Base-by-base conservation (phyloP, 108 stramenopile species). In the Conticribra weissflogii region DNA sequence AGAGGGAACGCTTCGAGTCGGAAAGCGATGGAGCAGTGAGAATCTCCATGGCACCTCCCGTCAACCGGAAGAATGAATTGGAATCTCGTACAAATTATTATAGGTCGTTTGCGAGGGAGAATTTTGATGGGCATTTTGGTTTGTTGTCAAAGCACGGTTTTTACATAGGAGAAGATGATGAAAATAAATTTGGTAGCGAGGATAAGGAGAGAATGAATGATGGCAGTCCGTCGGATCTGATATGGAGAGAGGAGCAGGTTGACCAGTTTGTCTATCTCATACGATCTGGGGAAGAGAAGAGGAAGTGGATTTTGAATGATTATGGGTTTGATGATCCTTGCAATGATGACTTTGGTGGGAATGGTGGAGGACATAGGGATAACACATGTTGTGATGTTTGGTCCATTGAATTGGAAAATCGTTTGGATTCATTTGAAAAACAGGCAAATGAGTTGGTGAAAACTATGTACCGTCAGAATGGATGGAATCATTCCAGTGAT, bases 301-400 rank as follows among this genome's bases (percentile, higher is more conserved):
- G 93, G 18, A 68, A 75, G 33, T 95, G 86, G 85, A 63, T 95
- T 33, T 48, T 95, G 45, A 70, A 81, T 18, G 93, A 95, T 59
- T 92, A 92, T 82, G 79, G 84, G 63, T 95, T 92, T 74, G 60
- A 80, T 21, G 93, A 95, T 81, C 87, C 89, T 5, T 88, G 67
- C 56, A 60, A 54, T 19, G 22, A 31, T 55, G 25, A 57, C 12
- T 59, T 72, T 22, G 80, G 85, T 49, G 21, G 44, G 12, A 67
- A 81, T 17, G 33, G 32, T 15, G 45, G 18, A 2, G 48, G 31
- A 18, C 48, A 29, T 22, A 28, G 21, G 25, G 29, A 31, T 14
- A 28, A 62, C 9, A 34, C n/a, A n/a, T n/a, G n/a, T n/a, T n/a
- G 62, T n/a, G 28, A 36, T 50, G 49, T 36, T 28, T 85, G 89